These are phyloP conservation scores for Dictyostelium purpureum DNA, from an alignment of 78 protist genomes.

Conservation along the genomic window DNA sequence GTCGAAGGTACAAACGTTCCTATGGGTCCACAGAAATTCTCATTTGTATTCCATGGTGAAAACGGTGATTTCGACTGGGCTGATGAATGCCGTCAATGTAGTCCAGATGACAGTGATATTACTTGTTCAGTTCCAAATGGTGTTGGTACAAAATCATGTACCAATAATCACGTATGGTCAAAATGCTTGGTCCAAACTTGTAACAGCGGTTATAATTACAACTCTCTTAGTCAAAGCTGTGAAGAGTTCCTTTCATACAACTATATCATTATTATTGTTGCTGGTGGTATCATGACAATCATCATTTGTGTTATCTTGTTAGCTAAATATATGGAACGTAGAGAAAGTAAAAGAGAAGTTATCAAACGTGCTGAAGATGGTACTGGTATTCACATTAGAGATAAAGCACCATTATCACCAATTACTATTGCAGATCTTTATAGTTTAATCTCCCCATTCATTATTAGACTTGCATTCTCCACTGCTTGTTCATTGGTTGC, in stretches of 20 bases:
- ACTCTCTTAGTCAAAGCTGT: conserved; percentile 26
- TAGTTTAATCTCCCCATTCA: conserved; percentile 42
- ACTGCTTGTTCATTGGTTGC: conserved; percentile 60
- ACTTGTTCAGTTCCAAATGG: conserved; percentile 49
- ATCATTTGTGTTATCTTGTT: not conserved
- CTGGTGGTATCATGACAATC: conserved; percentile 51
- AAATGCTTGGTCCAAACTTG: conserved; percentile 30
- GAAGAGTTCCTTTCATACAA: conserved; percentile 46
- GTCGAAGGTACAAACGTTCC: conserved; percentile 28
- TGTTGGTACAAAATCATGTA: conserved; percentile 16
- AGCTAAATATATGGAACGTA: conserved; percentile 20
- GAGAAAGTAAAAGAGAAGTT: not conserved
- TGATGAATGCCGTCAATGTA: conserved; percentile 26
- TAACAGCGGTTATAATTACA: conserved; percentile 43
- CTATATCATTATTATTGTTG: conserved; percentile 69
- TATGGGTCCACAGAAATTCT: conserved; percentile 41
- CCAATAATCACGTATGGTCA: not conserved
- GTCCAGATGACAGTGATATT: conserved; percentile 4
- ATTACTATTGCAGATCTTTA: conserved; percentile 58
- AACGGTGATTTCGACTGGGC: conserved; percentile 40
- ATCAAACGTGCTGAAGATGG: not conserved
- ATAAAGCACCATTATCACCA: conserved; percentile 6
- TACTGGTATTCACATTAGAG: conserved; percentile 2
- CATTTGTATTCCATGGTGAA: conserved; percentile 61
- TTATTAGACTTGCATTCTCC: not conserved